Evolutionary conservation across 2,329 filamentous ascomycete genomes (phyloP), one percentile per base, ranked within the genome.

Genomic region (Hymenoscyphus fraxineus): DNA sequence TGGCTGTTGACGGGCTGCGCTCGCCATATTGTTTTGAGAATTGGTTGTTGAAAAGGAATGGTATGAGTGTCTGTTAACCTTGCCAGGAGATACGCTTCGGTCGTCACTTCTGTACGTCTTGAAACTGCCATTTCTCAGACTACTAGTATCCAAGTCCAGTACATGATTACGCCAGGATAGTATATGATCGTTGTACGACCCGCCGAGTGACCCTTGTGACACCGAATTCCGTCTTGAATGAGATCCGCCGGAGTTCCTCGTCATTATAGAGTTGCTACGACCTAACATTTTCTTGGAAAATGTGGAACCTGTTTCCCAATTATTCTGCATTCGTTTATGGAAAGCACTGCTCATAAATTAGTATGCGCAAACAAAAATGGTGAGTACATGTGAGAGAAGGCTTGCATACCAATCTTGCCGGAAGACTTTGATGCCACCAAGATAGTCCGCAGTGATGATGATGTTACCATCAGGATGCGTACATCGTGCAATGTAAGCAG

Each of bases 391-490:
- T n/a, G 38, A 51, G 16, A 1, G 32, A 6, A 60, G 59, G 27
- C 12, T 12, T 40, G 44, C 59, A 32, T 66, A 66, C 64, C 73
- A 74, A 75, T 99, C 95, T 76, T 98, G 94, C 22, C 95, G 86
- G 74, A 97, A 97, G 0, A 98, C 90, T 75, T 97, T 97, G 78
- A 99, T 95, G 32, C 87, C 85, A 41, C 95, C 95, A 0, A 87
- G 88, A 71, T 92, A 92, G 75, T 97, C 94, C 1, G 93, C 91
- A 0, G 94, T 96, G 59, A 98, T 86, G 63, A 99, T 88, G 67
- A 99, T 97, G 72, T 97, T 92, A 32, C 95, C 95, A 66, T 88
- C 88, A 15, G 81, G 79, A 74, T 99, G 95, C 16, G 83, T 84
- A 6, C 88, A 89, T 16, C 93, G 87, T 12, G 91, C 84, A 41